Evolutionary conservation across 768 basidiomycete species (phyloP).

Genomic region (Auriculariales sp.): DNA sequence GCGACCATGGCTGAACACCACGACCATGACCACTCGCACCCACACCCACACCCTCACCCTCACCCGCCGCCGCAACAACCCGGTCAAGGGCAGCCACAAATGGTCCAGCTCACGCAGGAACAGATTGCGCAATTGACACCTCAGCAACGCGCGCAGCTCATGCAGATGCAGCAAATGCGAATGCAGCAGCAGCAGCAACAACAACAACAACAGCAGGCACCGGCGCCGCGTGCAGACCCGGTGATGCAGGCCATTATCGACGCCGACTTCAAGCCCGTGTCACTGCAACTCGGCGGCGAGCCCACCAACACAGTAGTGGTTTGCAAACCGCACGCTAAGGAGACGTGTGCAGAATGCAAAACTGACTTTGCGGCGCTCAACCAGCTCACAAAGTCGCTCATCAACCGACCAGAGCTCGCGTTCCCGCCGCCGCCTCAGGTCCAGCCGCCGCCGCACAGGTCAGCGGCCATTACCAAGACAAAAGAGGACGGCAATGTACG

Average conservation of each 20-base stretch:
- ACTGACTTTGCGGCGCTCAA: slow-evolving; percentile 66
- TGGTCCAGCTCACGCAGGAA: neutral
- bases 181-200: slow-evolving; percentile 12
- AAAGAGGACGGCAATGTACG: slow-evolving; percentile 95
- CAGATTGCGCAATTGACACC: neutral
- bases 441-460: slow-evolving; percentile 59
- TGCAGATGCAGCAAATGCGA: neutral
- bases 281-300: slow-evolving; percentile 37
- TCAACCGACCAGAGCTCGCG: slow-evolving; percentile 50
- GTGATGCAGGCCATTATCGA: slow-evolving; percentile 65
- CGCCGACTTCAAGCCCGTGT: slow-evolving; percentile 45
- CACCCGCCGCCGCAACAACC: neutral
- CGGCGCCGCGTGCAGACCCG: slow-evolving; percentile 45
- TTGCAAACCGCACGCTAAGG: slow-evolving; percentile 52
- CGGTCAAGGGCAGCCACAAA: neutral
- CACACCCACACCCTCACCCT: neutral
- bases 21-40: too few species aligned
- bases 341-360: slow-evolving; percentile 61
- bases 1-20: neutral
- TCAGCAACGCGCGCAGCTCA: neutral
- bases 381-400: slow-evolving; percentile 56
- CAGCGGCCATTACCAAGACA: slow-evolving; percentile 55
- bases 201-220: slow-evolving; percentile 26
- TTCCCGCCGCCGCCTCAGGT: slow-evolving; percentile 70
- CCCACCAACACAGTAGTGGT: slow-evolving; percentile 39